Evolutionary conservation across 2,329 filamentous ascomycete species (phyloP).

Genomic region (Paradendryphiella salina): DNA sequence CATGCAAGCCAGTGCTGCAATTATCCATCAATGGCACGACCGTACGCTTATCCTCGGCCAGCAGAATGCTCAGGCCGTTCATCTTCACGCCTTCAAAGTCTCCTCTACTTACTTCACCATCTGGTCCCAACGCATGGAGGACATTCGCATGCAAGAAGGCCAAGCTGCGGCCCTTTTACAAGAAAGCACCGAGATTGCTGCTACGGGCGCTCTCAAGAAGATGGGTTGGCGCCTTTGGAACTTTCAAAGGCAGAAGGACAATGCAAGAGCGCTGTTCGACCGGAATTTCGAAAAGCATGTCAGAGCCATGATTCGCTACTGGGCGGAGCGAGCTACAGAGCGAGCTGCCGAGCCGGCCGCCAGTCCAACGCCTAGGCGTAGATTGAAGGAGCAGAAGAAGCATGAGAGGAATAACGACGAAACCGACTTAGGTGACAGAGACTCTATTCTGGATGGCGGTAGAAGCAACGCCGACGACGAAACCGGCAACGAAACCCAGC

Average conservation of each 20-base stretch:
- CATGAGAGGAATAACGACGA: slow-evolving; percentile 2
- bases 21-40: slow-evolving; percentile 52
- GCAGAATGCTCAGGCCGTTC: slow-evolving; percentile 26
- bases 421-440: neutral
- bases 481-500: slow-evolving; percentile 34
- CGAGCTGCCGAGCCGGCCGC: slow-evolving; percentile 26
- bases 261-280: slow-evolving; percentile 56
- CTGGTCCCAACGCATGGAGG: slow-evolving; percentile 32
- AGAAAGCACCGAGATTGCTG: slow-evolving; percentile 53
- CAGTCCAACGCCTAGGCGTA: slow-evolving; percentile 30
- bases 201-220: slow-evolving; percentile 56
- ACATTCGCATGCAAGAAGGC: slow-evolving; percentile 39
- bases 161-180: slow-evolving; percentile 54
- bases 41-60: slow-evolving; percentile 37
- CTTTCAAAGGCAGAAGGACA: slow-evolving; percentile 55
- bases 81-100: slow-evolving; percentile 36
- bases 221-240: slow-evolving; percentile 63
- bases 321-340: slow-evolving; percentile 53
- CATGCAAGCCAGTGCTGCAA: slow-evolving; percentile 29
- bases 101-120: slow-evolving; percentile 33
- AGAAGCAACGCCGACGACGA: neutral
- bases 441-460: neutral
- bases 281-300: slow-evolving; percentile 60
- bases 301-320: slow-evolving; percentile 59
- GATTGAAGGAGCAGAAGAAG: slow-evolving; percentile 16